Evolutionary conservation across 2,329 filamentous ascomycete species (phyloP).

Genomic region (Emergomyces orientalis): DNA sequence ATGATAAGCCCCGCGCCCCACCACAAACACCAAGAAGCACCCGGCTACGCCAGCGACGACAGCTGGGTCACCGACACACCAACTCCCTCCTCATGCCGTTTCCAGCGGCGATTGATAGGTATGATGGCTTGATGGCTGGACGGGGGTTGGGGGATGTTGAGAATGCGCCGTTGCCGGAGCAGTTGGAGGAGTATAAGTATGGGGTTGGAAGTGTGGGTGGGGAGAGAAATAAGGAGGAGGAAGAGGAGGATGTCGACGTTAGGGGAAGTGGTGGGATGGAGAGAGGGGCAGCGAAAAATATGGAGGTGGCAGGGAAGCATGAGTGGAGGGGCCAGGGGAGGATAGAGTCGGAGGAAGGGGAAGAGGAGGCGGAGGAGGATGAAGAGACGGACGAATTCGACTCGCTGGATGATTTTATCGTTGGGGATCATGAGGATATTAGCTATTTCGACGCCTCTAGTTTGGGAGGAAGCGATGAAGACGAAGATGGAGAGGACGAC

Average conservation of each 20-base stretch:
- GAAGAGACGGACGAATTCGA: slow-evolving; percentile 25
- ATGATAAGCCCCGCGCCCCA: neutral
- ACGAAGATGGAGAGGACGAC: slow-evolving; percentile 18
- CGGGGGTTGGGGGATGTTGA: neutral
- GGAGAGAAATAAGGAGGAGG: neutral
- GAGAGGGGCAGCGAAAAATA: neutral
- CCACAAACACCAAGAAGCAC: neutral
- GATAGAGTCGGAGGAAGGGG: slow-evolving; percentile 15
- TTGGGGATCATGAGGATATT: slow-evolving; percentile 32
- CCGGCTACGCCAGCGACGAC: neutral
- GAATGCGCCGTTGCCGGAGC: slow-evolving; percentile 3
- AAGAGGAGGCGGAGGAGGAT: slow-evolving; percentile 9
- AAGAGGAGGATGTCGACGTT: neutral
- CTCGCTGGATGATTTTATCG: slow-evolving; percentile 35
- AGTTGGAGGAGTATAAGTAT: slow-evolving; percentile 3
- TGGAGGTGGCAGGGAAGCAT: neutral
- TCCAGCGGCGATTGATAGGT: neutral
- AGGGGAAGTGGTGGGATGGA: neutral
- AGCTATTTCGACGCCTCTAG: slow-evolving; percentile 28
- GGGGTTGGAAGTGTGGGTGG: neutral
- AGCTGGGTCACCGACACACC: neutral
- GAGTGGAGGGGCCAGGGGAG: slow-evolving; percentile 10
- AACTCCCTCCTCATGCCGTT: slow-evolving; percentile 5
- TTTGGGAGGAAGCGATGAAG: slow-evolving; percentile 9
- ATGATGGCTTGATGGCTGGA: neutral